Conservation (phyloP, 768 basidiomycete genomes). For the Collybia sp. region DNA sequence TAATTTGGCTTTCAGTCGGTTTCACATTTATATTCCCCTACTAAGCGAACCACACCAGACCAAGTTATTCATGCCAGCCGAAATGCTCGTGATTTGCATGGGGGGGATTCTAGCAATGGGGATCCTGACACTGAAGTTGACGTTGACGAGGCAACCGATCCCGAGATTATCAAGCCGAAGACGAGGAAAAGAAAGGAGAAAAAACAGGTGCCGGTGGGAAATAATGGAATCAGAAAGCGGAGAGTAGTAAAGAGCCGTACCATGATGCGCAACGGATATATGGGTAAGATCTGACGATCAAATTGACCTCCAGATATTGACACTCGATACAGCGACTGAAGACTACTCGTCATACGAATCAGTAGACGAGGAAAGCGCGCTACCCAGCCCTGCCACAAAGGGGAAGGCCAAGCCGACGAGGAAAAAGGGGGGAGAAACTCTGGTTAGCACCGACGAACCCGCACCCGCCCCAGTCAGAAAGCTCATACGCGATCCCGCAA, state of each 20-base stretch:
- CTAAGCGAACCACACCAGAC: constrained; percentile 17
- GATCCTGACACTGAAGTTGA: constrained; percentile 23
- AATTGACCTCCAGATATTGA: not conserved
- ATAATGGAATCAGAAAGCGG: constrained; percentile 74
- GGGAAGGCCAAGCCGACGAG: constrained; percentile 13
- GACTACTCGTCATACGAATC: constrained; percentile 84
- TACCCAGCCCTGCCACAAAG: constrained; percentile 11
- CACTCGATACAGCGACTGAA: constrained; percentile 49
- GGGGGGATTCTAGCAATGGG: constrained; percentile 18
- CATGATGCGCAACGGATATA: constrained; percentile 61
- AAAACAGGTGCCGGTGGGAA: constrained; percentile 67
- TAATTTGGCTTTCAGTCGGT: constrained; percentile 17
- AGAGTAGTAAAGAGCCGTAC: constrained; percentile 55
- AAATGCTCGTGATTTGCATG: constrained; percentile 13
- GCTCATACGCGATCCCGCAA: not conserved
- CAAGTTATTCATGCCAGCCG: constrained; percentile 22
- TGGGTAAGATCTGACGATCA: constrained; percentile 39
- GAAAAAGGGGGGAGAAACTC: constrained; percentile 19
- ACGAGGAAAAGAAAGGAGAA: constrained; percentile 42
- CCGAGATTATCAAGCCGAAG: constrained; percentile 22
- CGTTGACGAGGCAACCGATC: constrained; percentile 32
- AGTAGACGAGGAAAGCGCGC: constrained; percentile 57
- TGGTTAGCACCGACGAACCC: not conserved
- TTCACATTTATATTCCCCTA: not conserved
- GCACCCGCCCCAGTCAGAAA: not conserved